Evolutionary conservation across 176 grass and related monocot genomes (phyloP), one percentile per base, ranked within the genome.

Genomic region (Carex pumila): DNA sequence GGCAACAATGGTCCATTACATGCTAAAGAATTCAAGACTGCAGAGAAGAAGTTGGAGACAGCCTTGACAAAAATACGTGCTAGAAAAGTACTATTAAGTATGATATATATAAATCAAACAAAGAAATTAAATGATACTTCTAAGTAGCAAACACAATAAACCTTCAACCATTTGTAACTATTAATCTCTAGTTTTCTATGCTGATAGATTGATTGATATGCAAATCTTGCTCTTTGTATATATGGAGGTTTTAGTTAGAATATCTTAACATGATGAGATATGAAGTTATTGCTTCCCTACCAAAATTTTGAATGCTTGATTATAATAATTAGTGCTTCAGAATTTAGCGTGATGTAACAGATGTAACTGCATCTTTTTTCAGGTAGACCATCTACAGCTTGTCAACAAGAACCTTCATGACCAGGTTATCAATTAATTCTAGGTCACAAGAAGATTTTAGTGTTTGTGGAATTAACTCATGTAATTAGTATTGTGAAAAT

Each of bases 1-100:
- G 95, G 92, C 8, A 89, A 94, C 60, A 87, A 90, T 12, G 72
- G 88, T 61, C 82, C 87, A 70, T 87, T 88, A 79, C 88, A 30
- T 69, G 56, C 52, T 29, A 87, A 86, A 47, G 95, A 98, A 12
- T 87, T 89, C 18, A 98, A 91, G 76, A 79, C 84, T 47, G 79
- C 92, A 4, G 95, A 98, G 80, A 89, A 4, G 41, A 98, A 87
- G 64, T 74, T 98, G 71, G 95, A 95, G 50, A 85, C 89, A 88
- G 91, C 84, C 12, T 77, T 98, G 22, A 82, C 70, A 80, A 98
- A 95, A 88, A 98, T 98, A 80, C 94, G 95, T 77, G 83, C 86
- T 65, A 94, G 85, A 85, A 98, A 90, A 89, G 95, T 98, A 91
- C 25, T 10, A 77, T 7, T 56, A 77, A 53, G 45, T 25, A 25